Conservation (phyloP, 2,329 filamentous ascomycete species). For the Ophiostoma pallidulum region DNA sequence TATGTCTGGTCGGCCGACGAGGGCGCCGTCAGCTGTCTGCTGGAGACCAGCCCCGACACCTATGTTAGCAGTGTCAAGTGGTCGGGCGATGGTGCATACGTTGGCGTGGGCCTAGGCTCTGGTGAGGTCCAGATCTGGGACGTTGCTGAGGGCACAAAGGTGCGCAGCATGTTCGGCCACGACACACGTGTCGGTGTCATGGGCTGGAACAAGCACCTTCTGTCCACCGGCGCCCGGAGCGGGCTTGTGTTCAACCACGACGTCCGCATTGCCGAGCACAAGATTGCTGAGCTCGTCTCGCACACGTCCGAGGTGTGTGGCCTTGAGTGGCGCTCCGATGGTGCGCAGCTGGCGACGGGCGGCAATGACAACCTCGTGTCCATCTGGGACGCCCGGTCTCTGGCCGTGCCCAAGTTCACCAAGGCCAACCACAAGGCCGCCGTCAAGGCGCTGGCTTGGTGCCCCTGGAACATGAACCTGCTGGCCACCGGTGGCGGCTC, state of each 20-base stretch:
- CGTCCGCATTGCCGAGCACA: slow-evolving; percentile 94
- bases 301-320: slow-evolving; percentile 98
- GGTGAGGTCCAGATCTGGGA: slow-evolving; percentile 99
- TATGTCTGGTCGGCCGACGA: slow-evolving; percentile 98
- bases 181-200: slow-evolving; percentile 95
- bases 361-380: slow-evolving; percentile 98
- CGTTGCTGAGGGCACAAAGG: slow-evolving; percentile 86
- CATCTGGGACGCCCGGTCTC: slow-evolving; percentile 95
- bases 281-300: slow-evolving; percentile 90
- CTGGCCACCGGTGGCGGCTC: slow-evolving; percentile 93
- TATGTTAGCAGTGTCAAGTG: slow-evolving; percentile 98
- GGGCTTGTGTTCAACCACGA: slow-evolving; percentile 98
- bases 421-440: slow-evolving; percentile 99
- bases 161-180: slow-evolving; percentile 97
- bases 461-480: slow-evolving; percentile 96
- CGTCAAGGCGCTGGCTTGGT: slow-evolving; percentile 97
- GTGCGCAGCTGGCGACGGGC: slow-evolving; percentile 91
- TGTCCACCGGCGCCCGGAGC: slow-evolving; percentile 89
- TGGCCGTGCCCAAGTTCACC: slow-evolving; percentile 93
- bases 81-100: slow-evolving; percentile 94
- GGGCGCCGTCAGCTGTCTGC: slow-evolving; percentile 76
- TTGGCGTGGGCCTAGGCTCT: slow-evolving; percentile 86
- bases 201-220: slow-evolving; percentile 98
- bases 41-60: slow-evolving; percentile 82
- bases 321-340: slow-evolving; percentile 94